phyloP scores from a whole-genome alignment of 352 stramenopile genomes.

The Phytopythium delawarense region DNA sequence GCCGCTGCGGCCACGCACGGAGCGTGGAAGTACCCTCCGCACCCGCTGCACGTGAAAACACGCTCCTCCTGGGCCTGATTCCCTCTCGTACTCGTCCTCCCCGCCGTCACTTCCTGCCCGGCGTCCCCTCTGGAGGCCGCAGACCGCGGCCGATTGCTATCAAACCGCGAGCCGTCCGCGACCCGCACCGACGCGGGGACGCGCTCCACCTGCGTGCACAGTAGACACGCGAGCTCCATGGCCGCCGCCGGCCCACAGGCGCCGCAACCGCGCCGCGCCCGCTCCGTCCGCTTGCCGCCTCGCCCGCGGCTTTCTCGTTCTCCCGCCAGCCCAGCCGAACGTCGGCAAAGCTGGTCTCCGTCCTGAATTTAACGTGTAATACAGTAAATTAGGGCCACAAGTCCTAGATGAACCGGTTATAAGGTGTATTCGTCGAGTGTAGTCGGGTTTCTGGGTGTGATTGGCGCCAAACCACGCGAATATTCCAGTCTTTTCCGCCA shows the following conservation, averaged over 20 bases:
- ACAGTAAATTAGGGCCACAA: neutral
- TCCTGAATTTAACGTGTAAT: neutral
- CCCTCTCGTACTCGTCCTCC: neutral
- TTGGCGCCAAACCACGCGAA: conserved; percentile 2
- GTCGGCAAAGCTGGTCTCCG: neutral
- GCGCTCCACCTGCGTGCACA: conserved; percentile 26
- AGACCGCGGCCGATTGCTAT: neutral
- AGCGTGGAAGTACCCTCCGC: conserved; percentile 41
- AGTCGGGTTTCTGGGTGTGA: neutral
- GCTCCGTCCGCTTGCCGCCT: neutral
- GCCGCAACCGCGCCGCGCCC: neutral
- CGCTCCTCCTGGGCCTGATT: neutral
- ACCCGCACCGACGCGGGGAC: conserved; percentile 9
- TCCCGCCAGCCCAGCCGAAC: neutral
- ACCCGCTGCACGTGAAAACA: conserved; percentile 25
- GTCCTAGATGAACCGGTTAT: neutral
- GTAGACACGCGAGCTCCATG: conserved; percentile 46
- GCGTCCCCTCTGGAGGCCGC: conserved; percentile 1
- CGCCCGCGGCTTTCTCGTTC: neutral
- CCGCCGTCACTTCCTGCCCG: neutral
- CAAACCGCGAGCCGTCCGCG: conserved; percentile 3
- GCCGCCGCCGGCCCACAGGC: neutral
- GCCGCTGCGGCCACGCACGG: conserved; percentile 21
- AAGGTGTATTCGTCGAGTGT: neutral
- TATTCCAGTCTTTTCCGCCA: neutral